phyloP scores from a whole-genome alignment of 129 eudicot genomes.

The Flaveria ramosissima region DNA sequence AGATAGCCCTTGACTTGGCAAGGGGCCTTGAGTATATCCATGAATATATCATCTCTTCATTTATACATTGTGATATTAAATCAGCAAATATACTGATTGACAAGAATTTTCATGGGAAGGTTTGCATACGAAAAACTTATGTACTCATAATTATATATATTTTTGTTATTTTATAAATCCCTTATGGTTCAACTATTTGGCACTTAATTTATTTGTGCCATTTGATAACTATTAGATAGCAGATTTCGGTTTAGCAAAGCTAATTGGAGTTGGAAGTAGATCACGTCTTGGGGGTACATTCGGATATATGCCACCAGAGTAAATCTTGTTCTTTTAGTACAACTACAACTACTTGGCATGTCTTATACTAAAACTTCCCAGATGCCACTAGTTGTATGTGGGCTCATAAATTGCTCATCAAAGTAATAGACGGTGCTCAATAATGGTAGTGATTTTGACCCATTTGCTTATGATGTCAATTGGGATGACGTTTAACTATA shows the following conservation, averaged over 20 bases:
- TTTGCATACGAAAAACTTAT: neutral
- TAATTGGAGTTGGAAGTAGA: conserved; percentile 70
- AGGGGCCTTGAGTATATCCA: conserved; percentile 95
- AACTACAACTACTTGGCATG: conserved; percentile 9
- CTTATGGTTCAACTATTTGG: neutral
- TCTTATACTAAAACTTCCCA: neutral
- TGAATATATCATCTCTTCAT: conserved; percentile 86
- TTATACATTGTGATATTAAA: conserved; percentile 82
- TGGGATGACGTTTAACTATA: neutral
- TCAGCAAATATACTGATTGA: conserved; percentile 82
- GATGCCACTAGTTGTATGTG: conserved; percentile 13
- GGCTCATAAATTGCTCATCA: conserved; percentile 12
- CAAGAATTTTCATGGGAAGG: conserved; percentile 58
- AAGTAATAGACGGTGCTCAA: neutral
- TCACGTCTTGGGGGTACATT: conserved; percentile 91
- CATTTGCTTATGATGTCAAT: neutral
- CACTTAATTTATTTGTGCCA: conserved; percentile 6
- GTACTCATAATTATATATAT: neutral
- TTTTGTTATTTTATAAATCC: no score
- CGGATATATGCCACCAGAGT: conserved; percentile 99
- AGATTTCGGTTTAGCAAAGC: conserved; percentile 86
- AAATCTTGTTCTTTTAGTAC: conserved; percentile 33
- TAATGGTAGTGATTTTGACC: neutral
- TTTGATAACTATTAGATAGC: conserved; percentile 53
- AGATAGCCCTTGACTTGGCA: conserved; percentile 91